Evolutionary conservation across 129 eudicot genomes (phyloP).

Genomic region (Pulicaria dysenterica): DNA sequence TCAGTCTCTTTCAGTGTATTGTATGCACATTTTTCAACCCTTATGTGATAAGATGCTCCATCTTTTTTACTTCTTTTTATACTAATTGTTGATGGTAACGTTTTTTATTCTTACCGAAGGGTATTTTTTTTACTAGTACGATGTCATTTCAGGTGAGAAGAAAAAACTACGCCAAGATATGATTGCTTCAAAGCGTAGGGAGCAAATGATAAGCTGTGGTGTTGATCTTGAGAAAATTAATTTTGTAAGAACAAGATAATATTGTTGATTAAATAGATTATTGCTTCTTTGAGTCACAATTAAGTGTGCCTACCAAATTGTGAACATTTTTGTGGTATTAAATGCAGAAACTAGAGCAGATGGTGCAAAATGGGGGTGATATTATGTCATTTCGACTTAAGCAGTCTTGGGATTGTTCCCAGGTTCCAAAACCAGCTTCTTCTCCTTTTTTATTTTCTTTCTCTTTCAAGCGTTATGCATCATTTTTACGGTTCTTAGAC

Average conservation of each 20-base stretch:
- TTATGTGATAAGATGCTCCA: not conserved
- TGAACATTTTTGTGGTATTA: conserved; percentile 24
- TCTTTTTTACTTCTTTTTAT: not conserved
- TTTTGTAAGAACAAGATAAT: conserved; percentile 47
- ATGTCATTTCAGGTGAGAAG: conserved; percentile 71
- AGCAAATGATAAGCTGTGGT: conserved; percentile 82
- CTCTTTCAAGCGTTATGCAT: not conserved
- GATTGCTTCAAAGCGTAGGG: conserved; percentile 76
- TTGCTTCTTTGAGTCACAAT: not conserved
- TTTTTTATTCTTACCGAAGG: conserved; percentile 5
- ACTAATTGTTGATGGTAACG: not conserved
- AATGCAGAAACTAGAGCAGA: conserved; percentile 74
- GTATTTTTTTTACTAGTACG: not conserved
- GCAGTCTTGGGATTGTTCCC: conserved; percentile 84
- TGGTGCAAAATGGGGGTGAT: conserved; percentile 68
- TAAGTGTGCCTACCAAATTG: not conserved
- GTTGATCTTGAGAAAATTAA: conserved; percentile 86
- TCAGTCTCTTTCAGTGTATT: not conserved
- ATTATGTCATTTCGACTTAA: conserved; percentile 68
- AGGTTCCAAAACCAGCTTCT: conserved; percentile 46
- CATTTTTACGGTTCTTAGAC: not conserved
- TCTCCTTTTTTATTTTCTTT: not conserved
- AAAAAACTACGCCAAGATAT: conserved; percentile 80
- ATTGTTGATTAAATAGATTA: not conserved
- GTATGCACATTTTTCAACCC: conserved; percentile 6